Base-by-base conservation (phyloP, 2,329 filamentous ascomycete species). In the Aquanectria penicillioides region DNA sequence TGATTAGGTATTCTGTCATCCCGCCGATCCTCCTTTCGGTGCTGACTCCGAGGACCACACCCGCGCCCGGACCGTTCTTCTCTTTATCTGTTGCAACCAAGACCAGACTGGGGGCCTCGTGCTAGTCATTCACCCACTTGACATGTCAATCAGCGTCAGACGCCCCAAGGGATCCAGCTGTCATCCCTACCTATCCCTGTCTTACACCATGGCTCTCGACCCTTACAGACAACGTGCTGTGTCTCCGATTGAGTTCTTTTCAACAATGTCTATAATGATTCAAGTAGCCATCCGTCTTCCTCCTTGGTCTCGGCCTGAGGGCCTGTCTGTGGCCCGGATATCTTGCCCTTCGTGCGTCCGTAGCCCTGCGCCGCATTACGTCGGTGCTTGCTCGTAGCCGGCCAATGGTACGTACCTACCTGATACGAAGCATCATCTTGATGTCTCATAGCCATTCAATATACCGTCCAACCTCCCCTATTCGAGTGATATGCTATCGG, bases 21-120 rank as follows among this genome's bases (percentile, higher is more conserved):
- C 37, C 34, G 52, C 29, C 49, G 40, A 58, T 58, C 34, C 55
- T 52, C 55, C 55, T 52, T 52, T 52, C 26, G 41, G 55, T 36
- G 28, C 54, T n/a, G 38, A 23, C 38, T 46, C 54, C 53, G 53
- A 44, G 23, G 26, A 12, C 43, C 40, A 43, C 3, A 15, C 22
- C 46, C 34, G 20, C 50, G 50, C 50, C 38, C 41, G 34, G 40
- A 36, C 50, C 50, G n/a, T 37, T 5, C 18, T n/a, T n/a, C 20
- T 43, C 28, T 49, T 11, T 48, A 25, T 26, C 44, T 36, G 36
- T 26, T 49, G 36, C 29, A 41, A 33, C 36, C 29, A 28, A 41
- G 36, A 15, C 34, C 29, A 29, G 29, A n/a, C n/a, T 25, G 29
- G 18, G 10, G 9, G 13, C 17, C 22, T 4, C n/a, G 12, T 31